A percentile compares a stretch with the other conserved stretches of the same genome.
phyloP scores from a whole-genome alignment of 1,139 yeast genomes.

The Hansenula lynferdii region DNA sequence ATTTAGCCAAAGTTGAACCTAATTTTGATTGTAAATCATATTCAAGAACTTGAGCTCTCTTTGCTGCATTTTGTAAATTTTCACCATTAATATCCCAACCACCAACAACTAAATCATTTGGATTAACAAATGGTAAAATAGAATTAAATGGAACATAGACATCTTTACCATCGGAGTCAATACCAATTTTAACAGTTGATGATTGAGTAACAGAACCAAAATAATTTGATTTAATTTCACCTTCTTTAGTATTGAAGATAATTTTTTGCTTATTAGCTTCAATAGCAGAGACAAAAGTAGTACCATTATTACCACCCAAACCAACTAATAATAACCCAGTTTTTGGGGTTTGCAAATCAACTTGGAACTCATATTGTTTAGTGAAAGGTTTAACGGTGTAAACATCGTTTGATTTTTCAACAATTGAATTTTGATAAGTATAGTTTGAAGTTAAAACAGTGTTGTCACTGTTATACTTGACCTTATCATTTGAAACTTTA shows the following conservation, averaged over 20 bases:
- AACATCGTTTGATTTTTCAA: conserved; percentile 50
- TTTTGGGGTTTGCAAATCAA: conserved; percentile 78
- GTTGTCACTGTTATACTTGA: conserved; percentile 54
- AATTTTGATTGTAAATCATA: conserved; percentile 79
- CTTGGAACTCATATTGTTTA: conserved; percentile 78
- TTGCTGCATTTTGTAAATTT: conserved; percentile 73
- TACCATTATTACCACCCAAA: conserved; percentile 95
- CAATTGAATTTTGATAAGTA: conserved; percentile 64
- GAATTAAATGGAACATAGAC: conserved; percentile 92
- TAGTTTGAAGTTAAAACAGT: conserved; percentile 63
- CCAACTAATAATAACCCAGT: conserved; percentile 91
- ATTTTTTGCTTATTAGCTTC: conserved; percentile 82
- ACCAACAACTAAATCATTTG: conserved; percentile 84
- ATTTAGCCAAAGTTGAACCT: conserved; percentile 55
- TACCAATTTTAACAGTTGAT: conserved; percentile 85
- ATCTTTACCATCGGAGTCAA: conserved; percentile 77
- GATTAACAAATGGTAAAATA: conserved; percentile 81
- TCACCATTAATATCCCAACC: conserved; percentile 92
- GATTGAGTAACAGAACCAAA: conserved; percentile 96
- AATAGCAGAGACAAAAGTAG: conserved; percentile 81
- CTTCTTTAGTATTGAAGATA: conserved; percentile 78
- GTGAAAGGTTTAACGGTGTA: conserved; percentile 68
- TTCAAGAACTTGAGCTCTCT: conserved; percentile 84
- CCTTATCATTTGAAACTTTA: conserved; percentile 58
- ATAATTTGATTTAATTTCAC: conserved; percentile 77